Conservation (phyloP, 202 grass and related monocot genomes). For the Cymbopogon flexuosus region DNA sequence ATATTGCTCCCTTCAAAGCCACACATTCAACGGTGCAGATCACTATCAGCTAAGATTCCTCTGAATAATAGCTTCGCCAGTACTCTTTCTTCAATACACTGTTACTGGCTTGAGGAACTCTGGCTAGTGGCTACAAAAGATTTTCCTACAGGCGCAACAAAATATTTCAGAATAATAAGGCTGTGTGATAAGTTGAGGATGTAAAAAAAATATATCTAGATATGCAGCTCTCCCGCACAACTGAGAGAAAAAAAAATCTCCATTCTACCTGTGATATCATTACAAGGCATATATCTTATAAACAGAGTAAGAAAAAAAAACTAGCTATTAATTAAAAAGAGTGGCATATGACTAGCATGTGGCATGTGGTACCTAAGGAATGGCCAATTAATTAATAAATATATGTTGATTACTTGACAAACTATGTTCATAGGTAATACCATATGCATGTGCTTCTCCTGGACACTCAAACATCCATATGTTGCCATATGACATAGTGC, state of each 20-base stretch:
- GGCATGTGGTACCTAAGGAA: neutral
- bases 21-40: neutral
- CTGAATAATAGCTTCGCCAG: neutral
- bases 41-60: neutral
- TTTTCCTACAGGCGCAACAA: neutral
- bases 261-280: neutral
- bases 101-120: neutral
- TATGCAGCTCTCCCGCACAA: neutral
- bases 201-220: neutral
- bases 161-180: conserved; percentile 11
- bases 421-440: conserved; percentile 30
- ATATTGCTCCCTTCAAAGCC: neutral
- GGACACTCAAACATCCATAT: conserved; percentile 58
- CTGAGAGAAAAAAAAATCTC: neutral
- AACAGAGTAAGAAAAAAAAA: conserved; percentile 17
- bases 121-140: neutral
- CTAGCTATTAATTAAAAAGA: conserved; percentile 2
- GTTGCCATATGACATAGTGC: conserved; percentile 63
- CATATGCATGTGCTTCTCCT: conserved; percentile 88
- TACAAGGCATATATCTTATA: neutral
- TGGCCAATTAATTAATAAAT: neutral
- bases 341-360: neutral
- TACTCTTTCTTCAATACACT: neutral
- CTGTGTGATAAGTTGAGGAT: neutral
- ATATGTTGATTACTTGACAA: conserved; percentile 8